Conservation (phyloP, 176 grass and related monocot species). For the Aegilops sharonensis region DNA sequence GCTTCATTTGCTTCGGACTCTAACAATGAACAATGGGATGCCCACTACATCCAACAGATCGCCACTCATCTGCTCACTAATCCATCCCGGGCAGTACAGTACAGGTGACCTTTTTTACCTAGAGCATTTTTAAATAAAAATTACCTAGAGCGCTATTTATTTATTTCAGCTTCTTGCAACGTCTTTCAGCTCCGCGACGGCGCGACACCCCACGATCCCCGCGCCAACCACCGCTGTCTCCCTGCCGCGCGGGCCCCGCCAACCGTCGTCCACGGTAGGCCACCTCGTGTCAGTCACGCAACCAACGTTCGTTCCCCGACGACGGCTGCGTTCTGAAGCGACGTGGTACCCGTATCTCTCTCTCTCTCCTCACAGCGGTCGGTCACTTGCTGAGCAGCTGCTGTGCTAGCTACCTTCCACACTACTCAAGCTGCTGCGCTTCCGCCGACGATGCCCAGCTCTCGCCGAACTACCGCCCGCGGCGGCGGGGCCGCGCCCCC, state of each 20-base stretch:
- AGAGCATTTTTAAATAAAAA: too few relatives aligned
- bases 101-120: too few relatives aligned
- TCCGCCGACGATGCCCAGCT: not conserved
- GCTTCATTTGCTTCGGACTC: too few relatives aligned
- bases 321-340: conserved; percentile 35
- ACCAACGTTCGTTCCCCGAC: not conserved
- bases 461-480: conserved; percentile 26
- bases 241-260: not conserved
- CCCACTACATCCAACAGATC: too few relatives aligned
- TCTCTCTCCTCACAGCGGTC: conserved; percentile 19
- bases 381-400: not conserved
- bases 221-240: not conserved
- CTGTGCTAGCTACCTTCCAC: conserved; percentile 29
- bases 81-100: too few relatives aligned
- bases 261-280: rapidly evolving
- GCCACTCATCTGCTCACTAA: too few relatives aligned
- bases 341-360: conserved; percentile 31
- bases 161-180: too few relatives aligned
- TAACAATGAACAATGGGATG: too few relatives aligned
- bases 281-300: not conserved
- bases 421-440: conserved; percentile 28
- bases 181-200: not conserved
- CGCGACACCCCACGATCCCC: conserved; percentile 13
- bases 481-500: not conserved
- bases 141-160: too few relatives aligned